Base-by-base conservation (phyloP, 768 basidiomycete species). In the Baorangia bicolor region DNA sequence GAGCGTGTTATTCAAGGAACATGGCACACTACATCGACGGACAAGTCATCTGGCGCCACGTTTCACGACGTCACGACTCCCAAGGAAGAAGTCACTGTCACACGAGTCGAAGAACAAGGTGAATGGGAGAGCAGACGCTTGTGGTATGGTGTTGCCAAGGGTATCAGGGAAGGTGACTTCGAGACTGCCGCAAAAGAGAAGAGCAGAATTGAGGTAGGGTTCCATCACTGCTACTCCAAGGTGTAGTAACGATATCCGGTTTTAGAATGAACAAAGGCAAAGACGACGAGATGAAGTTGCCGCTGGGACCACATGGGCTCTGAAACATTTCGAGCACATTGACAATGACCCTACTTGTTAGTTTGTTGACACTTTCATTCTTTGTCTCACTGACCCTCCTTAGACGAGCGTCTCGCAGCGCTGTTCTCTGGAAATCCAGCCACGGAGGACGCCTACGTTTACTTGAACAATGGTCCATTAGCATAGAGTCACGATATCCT, bases 161-260 rank as follows among this genome's bases (percentile, higher is more conserved):
- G 96, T 14, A 98, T 98, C 56, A 75, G 88, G 52, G 88, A 87
- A 55, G 90, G 92, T 14, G 92, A 98, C 66, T 98, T 94, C 68
- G 96, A 99, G 49, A 74, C 78, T n/a, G 96, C 96, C 4, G 88
- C 88, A 56, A 77, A 73, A 61, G 96, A 94, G 69, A 98, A 99
- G 84, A 81, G 79, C 44, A 81, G 85, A 72, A 94, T 98, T 44
- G 96, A 98, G 88, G 93, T 90, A 55, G 73, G 71, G 1, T 33
- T 35, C 21, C 27, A 13, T 10, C 25, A 13, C 27, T 27, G 3
- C 16, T 20, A 11, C 28, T 27, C 8, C 2, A 13, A 13, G 4
- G 43, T 31, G 7, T 37, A 2, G 5, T 59, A 16, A 58, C 25
- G 8, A 28, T n/a, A n/a, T 44, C 27, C 43, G 25, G 45, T 50